Conservation (phyloP, 2,329 filamentous ascomycete species). For the Calonectria honghensis region DNA sequence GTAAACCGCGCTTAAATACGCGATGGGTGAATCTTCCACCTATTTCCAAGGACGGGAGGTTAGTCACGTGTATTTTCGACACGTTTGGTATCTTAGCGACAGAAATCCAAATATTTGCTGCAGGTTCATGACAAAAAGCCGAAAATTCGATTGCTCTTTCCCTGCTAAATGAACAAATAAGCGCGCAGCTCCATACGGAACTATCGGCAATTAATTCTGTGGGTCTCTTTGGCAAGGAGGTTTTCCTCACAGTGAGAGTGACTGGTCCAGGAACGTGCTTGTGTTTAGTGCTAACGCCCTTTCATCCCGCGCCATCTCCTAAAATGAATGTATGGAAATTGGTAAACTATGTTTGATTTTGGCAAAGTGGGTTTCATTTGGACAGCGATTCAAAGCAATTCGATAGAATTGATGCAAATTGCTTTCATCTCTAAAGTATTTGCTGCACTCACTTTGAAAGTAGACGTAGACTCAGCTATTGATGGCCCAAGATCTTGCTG, state of each 20-base stretch:
- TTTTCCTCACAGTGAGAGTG: conserved; percentile 2
- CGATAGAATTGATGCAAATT: background rate
- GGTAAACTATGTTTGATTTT: no score
- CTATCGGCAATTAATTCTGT: background rate
- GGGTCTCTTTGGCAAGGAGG: background rate
- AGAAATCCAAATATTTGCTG: background rate
- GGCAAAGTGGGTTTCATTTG: background rate
- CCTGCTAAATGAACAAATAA: background rate
- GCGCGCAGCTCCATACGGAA: background rate
- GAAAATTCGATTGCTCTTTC: background rate
- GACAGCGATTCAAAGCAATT: background rate
- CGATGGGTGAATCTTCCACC: no score
- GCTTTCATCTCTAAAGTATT: background rate
- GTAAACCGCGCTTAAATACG: no score
- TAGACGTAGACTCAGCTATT: background rate
- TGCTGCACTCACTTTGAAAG: background rate
- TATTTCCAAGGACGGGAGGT: no score
- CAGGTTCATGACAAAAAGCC: background rate
- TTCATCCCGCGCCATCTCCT: background rate
- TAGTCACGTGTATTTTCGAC: background rate
- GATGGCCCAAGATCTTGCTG: background rate
- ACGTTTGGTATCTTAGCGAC: background rate
- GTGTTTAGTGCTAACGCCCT: background rate
- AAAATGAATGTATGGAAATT: background rate
- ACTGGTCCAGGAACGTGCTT: background rate